Base-by-base conservation (phyloP, 2,329 filamentous ascomycete genomes). In the Stagonosporopsis cucurbitacearum region DNA sequence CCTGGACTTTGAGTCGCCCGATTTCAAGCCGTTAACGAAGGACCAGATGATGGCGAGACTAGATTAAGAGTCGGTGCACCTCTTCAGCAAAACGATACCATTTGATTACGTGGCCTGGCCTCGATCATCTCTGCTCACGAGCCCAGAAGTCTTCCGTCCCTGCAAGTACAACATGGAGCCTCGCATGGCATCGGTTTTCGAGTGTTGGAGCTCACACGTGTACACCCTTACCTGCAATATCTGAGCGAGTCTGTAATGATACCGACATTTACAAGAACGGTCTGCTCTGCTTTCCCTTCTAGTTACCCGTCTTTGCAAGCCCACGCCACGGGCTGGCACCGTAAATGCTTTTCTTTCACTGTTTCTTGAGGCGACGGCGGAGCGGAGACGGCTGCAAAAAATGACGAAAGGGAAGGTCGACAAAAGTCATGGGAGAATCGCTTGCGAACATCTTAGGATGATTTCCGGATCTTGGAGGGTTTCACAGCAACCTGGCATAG, bases 1-100 rank as follows among this genome's bases (percentile, higher is more conserved):
- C 50, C 85, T 99, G 66, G 93, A 98, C 76, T 92, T 97, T 71
- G 92, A 97, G 78, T 77, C 76, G 49, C 73, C 76, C 11, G 93
- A 93, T 77, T 91, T 99, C 78, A 92, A 88, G 68, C 94, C 94
- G 41, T 83, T 99, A 81, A 82, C 89, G 71, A 96, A 92, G 82
- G 89, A 95, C 71, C 92, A 97, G 77, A 98, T 99, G 95, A 91
- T 96, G 81, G 95, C 95, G 57, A 92, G 93, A 78, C 84, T 99
- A 78, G 95, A 99, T 80, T 99, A 81, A 79, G 58, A 79, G 58
- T 46, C 43, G 60, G 49, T 54, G 44, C 46, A 52, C 42, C 56
- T 49, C 57, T 68, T 61, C 75, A 68, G 65, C 70, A 68, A 77
- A 68, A 78, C 72, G 75, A 78, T 71, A 72, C 75, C 68, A 72